Evolutionary conservation across 257 asterid species (phyloP).

Genomic region (Nicotiana undulata): DNA sequence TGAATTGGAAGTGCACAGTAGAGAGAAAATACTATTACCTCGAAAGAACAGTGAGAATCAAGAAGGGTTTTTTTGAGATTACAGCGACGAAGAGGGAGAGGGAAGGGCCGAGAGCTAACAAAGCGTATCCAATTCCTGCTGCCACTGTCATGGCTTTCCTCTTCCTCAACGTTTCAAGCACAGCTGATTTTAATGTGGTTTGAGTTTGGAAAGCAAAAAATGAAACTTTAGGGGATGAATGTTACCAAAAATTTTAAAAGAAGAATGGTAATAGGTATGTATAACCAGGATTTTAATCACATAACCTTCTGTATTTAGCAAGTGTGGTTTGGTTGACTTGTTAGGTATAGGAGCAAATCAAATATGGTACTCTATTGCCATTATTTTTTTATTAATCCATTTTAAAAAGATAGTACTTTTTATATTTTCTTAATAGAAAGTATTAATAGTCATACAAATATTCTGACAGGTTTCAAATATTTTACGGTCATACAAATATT

Average conservation of each 20-base stretch:
- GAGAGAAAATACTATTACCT: constrained; percentile 29
- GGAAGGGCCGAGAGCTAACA: constrained; percentile 77
- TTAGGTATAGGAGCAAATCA: too few species aligned
- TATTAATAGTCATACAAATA: too few species aligned
- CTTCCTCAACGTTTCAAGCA: neutral
- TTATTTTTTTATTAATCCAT: too few species aligned
- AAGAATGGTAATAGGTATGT: neutral
- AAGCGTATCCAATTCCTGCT: constrained; percentile 78
- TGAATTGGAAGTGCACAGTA: neutral
- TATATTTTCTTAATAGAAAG: too few species aligned
- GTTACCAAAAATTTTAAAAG: neutral
- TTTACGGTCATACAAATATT: too few species aligned
- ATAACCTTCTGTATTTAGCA: too few species aligned
- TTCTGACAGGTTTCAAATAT: too few species aligned
- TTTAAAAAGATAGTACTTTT: too few species aligned
- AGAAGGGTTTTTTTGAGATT: constrained; percentile 79
- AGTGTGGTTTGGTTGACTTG: too few species aligned
- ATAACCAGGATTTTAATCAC: too few species aligned
- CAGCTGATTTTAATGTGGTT: neutral
- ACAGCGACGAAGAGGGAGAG: constrained; percentile 71
- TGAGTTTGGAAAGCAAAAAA: neutral
- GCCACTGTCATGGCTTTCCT: constrained; percentile 60
- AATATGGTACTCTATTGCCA: too few species aligned
- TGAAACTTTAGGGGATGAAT: neutral
- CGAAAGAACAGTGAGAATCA: constrained; percentile 74